Percentiles rank a stretch among this genome's conserved stretches.
Conservation (phyloP, 192 early-diverging fungal genomes). For the Mortierella alpina region DNA sequence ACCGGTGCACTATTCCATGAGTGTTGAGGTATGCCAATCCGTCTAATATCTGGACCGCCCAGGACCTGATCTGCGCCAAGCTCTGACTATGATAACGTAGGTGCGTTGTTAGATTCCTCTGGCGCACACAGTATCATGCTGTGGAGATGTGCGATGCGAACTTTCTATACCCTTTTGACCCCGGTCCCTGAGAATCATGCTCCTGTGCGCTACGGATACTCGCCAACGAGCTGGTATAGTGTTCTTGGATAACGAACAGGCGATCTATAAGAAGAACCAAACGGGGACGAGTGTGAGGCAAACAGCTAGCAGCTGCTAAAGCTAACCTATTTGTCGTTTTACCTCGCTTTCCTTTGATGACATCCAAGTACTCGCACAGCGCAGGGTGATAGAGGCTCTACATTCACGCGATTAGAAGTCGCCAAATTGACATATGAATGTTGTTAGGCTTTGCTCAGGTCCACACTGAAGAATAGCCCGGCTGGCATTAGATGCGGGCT, state of each 20-base stretch:
- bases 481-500: background rate
- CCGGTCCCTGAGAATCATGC: constrained; percentile 4
- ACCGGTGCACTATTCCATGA: constrained; percentile 59
- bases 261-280: constrained; percentile 52
- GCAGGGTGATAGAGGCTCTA: constrained; percentile 69
- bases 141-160: background rate
- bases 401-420: background rate
- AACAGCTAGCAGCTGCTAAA: no score
- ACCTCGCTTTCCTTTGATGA: constrained; percentile 72
- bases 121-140: background rate
- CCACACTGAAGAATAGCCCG: background rate
- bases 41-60: constrained; percentile 65
- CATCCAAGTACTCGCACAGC: constrained; percentile 73
- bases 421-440: background rate
- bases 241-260: constrained; percentile 67
- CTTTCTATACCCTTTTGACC: constrained; percentile 25
- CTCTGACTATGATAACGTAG: constrained; percentile 15
- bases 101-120: background rate
- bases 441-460: background rate
- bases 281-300: background rate
- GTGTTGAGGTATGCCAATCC: constrained; percentile 62
- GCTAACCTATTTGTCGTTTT: background rate
- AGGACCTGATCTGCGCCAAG: constrained; percentile 46
- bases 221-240: constrained; percentile 36
- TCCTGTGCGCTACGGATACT: constrained; percentile 26